A percentile compares a stretch with the other conserved stretches of the same genome.
Evolutionary conservation across 768 basidiomycete genomes (phyloP).

Genomic region (Amylocystis lapponica): DNA sequence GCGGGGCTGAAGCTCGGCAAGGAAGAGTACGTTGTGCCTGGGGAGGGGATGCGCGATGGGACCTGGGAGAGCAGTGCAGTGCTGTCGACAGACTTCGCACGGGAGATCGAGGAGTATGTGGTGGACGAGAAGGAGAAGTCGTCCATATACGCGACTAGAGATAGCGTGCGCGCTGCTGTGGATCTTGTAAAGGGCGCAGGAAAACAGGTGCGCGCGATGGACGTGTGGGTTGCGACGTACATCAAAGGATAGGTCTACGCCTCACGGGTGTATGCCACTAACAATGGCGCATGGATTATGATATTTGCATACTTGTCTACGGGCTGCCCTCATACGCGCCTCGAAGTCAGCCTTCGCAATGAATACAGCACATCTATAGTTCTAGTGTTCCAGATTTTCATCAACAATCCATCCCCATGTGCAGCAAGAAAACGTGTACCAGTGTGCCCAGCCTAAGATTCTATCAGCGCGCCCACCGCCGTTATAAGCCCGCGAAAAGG

Average conservation of each 20-base stretch:
- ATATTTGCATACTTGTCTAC: too few relatives aligned
- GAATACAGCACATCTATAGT: too few relatives aligned
- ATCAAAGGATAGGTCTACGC: too few relatives aligned
- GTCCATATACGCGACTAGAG: conserved; percentile 27
- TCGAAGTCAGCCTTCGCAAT: too few relatives aligned
- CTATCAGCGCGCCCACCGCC: too few relatives aligned
- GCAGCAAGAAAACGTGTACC: too few relatives aligned
- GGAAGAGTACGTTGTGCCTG: conserved; percentile 21
- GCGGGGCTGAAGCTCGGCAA: conserved; percentile 18
- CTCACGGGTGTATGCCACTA: too few relatives aligned
- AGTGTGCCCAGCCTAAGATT: too few relatives aligned
- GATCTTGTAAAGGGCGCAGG: conserved; percentile 7
- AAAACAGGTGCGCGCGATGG: conserved; percentile 13
- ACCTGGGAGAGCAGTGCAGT: conserved; percentile 30
- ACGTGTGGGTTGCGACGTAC: conserved; percentile 12
- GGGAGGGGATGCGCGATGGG: conserved; percentile 25
- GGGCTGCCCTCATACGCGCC: too few relatives aligned
- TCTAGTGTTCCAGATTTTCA: too few relatives aligned
- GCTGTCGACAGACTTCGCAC: conserved; percentile 15
- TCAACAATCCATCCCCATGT: too few relatives aligned
- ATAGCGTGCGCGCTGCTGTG: conserved; percentile 18
- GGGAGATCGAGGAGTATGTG: conserved; percentile 20
- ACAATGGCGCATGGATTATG: too few relatives aligned
- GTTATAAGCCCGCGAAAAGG: conserved; percentile 55
- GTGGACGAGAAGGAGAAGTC: conserved; percentile 28